Percentiles rank a stretch among this genome's conserved stretches.
These are phyloP conservation scores for Trifolium fragiferum DNA, from an alignment of 306 rosid genomes.

Conservation along the genomic window DNA sequence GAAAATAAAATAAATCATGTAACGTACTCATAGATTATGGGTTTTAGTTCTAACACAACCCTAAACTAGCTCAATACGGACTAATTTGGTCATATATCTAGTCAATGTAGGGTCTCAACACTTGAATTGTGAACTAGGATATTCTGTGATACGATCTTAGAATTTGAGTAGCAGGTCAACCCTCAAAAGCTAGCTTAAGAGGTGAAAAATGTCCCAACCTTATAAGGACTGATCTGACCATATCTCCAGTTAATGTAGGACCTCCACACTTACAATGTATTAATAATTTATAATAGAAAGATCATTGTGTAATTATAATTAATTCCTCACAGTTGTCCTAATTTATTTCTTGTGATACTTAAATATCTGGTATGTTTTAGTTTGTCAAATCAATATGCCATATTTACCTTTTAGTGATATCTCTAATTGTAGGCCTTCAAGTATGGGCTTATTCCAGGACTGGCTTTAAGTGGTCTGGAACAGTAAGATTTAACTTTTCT, in stretches of 20 bases:
- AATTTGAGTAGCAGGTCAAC: constrained; percentile 2
- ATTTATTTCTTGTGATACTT: not conserved
- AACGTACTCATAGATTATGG: not conserved
- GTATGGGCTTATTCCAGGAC: constrained; percentile 86
- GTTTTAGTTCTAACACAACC: too few species aligned
- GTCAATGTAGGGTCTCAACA: not conserved
- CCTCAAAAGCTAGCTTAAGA: not conserved
- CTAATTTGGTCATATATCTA: constrained; percentile 4
- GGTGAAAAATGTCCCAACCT: not conserved
- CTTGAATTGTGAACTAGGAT: not conserved
- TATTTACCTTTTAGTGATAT: constrained; percentile 30
- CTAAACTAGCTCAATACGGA: not conserved
- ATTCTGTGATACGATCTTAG: not conserved
- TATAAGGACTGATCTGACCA: not conserved
- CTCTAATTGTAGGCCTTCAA: constrained; percentile 74
- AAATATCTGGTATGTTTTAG: constrained; percentile 18
- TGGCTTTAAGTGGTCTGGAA: constrained; percentile 85
- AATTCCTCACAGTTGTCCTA: not conserved
- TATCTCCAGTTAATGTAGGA: not conserved
- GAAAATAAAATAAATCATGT: constrained; percentile 18
- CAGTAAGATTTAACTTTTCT: constrained; percentile 67
- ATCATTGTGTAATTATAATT: not conserved
- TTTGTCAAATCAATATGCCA: constrained; percentile 11
- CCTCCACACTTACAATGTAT: not conserved
- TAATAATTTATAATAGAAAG: not conserved